Percentiles rank a stretch among this genome's conserved stretches.
Conservation (phyloP, 2,329 filamentous ascomycete species). For the Fusarium domesticum region DNA sequence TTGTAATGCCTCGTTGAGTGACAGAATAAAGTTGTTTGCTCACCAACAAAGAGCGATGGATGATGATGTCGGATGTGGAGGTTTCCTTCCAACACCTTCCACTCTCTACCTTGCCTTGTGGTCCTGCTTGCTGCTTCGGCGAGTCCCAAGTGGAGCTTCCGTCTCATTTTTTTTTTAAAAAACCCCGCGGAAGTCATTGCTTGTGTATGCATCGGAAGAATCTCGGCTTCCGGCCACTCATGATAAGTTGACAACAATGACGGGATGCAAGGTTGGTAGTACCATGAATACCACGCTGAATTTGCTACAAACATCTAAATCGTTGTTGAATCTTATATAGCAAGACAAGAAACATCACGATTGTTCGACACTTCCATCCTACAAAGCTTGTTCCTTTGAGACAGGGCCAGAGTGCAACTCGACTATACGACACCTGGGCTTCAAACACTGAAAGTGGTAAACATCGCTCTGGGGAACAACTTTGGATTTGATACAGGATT, state of each 20-base stretch:
- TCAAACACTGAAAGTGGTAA: too few relatives aligned
- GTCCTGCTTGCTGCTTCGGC: conserved; percentile 4
- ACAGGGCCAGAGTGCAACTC: too few relatives aligned
- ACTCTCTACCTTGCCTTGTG: conserved; percentile 8
- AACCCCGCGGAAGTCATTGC: conserved; percentile 23
- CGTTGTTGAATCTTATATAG: too few relatives aligned
- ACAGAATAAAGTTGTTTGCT: conserved; percentile 7
- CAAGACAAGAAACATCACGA: too few relatives aligned
- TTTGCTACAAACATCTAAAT: too few relatives aligned
- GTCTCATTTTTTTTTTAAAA: conserved; percentile 34
- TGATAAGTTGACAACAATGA: neutral
- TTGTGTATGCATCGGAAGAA: conserved; percentile 22
- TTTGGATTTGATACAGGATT: too few relatives aligned
- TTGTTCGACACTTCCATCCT: too few relatives aligned
- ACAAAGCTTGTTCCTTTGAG: too few relatives aligned
- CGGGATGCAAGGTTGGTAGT: neutral
- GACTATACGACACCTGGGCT: too few relatives aligned
- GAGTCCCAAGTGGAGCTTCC: conserved; percentile 21
- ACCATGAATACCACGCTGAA: neutral
- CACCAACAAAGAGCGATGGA: conserved; percentile 16
- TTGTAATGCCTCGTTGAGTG: conserved; percentile 3
- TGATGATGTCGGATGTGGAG: conserved; percentile 25
- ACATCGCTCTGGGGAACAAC: too few relatives aligned
- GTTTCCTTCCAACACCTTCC: conserved; percentile 27
- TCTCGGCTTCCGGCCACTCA: conserved; percentile 20